Evolutionary conservation across 352 stramenopile species (phyloP).

Genomic region (Blastocystis sp.): DNA sequence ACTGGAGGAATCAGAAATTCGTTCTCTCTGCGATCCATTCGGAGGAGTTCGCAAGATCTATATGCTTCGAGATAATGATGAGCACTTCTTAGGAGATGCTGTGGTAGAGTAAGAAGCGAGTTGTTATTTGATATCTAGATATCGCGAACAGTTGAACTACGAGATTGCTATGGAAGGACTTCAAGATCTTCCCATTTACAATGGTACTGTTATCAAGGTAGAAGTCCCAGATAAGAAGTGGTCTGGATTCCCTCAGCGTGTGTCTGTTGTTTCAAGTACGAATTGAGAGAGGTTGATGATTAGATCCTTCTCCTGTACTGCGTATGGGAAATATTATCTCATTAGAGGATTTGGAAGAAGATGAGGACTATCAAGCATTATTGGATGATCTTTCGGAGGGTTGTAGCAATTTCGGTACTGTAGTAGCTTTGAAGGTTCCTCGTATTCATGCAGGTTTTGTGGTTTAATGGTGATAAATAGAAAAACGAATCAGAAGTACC

Average conservation of each 20-base stretch:
- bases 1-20: constrained; percentile 46
- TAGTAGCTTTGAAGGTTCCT: constrained; percentile 6
- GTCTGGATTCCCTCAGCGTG: constrained; percentile 52
- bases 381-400: constrained; percentile 49
- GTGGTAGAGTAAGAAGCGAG: constrained; percentile 26
- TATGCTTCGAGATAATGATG: constrained; percentile 34
- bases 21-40: constrained; percentile 46
- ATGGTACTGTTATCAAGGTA: constrained; percentile 23
- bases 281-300: not conserved
- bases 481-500: not conserved
- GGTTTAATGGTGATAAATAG: not conserved
- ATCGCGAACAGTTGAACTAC: constrained; percentile 25
- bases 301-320: constrained; percentile 64
- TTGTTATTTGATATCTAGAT: not conserved
- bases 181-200: constrained; percentile 50
- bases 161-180: constrained; percentile 65
- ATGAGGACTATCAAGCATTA: constrained; percentile 62
- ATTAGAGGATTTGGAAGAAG: constrained; percentile 62
- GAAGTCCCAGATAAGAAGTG: constrained; percentile 45
- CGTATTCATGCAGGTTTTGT: not conserved
- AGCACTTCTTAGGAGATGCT: constrained; percentile 46
- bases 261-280: constrained; percentile 53
- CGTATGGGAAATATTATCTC: constrained; percentile 62
- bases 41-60: constrained; percentile 54
- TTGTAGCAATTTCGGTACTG: constrained; percentile 35